Base-by-base conservation (phyloP, 371 early-diverging fungal species). In the Mortierella sp. region DNA sequence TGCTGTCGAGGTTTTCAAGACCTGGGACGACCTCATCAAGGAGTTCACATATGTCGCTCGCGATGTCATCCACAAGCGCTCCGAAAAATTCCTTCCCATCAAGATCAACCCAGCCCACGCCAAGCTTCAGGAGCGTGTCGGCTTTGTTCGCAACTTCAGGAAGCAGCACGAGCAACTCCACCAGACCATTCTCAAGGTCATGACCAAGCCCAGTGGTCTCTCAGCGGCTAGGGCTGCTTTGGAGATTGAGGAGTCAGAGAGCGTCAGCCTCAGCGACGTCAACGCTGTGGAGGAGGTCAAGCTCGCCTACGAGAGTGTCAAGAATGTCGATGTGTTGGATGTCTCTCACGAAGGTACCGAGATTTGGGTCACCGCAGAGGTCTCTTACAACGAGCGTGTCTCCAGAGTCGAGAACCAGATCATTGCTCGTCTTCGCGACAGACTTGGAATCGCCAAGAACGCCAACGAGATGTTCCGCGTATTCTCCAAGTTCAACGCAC, bases 381-480 rank as follows among this genome's bases (percentile, higher is more conserved):
- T 92, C 34, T 90, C 91, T 2, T 99, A 99, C 91, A 98, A 98
- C 83, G 98, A 98, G 86, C 94, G 96, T 28, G 97, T 99, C 28
- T 92, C 97, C 26, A 93, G 97, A 14, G 98, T 99, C 5, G 99
- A 99, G 87, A 98, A 98, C 88, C 97, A 98, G 85, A 98, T 99
- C 81, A 99, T 99, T 80, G 93, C 96, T 14, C 93, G 95, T 28
- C 93, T 99, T 54, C 94, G 99, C 34, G 98, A 98, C 89, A 92
- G 97, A 48, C 92, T 99, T 69, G 98, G 96, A 50, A 96, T 96
- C 8, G 97, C 98, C 72, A 97, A 96, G 88, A 99, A 96, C 79
- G 98, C 99, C 5, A 96, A 96, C 73, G 99, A 99, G 86, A 99
- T 99, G 99, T 99, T 99, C 90, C 93, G 99, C 37, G 98, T 98